A percentile compares a stretch with the other conserved stretches of the same genome.
These are phyloP conservation scores for Tricholoma bakamatsutake DNA, from an alignment of 768 basidiomycete genomes.

Conservation along the genomic window DNA sequence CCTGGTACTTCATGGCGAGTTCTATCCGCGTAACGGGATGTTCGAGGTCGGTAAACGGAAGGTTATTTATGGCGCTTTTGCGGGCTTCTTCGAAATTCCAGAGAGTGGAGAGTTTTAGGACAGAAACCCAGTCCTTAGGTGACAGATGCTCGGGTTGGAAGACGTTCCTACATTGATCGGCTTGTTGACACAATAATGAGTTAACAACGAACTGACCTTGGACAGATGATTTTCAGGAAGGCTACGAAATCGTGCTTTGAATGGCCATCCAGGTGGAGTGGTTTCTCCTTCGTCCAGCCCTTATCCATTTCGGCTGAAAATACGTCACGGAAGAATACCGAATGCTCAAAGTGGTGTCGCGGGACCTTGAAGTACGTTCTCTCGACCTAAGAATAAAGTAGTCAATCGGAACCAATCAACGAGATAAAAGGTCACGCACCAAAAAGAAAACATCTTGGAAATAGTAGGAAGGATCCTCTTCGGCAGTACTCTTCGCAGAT, in stretches of 20 bases:
- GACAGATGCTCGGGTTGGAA: not conserved
- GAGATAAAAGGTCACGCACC: not conserved
- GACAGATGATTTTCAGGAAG: constrained; percentile 17
- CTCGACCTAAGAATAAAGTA: constrained; percentile 25
- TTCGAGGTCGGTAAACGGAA: not conserved
- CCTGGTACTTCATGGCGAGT: not conserved
- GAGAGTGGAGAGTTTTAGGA: not conserved
- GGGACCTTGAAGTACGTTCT: constrained; percentile 33
- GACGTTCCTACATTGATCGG: not conserved
- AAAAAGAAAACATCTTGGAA: not conserved
- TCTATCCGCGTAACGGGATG: not conserved
- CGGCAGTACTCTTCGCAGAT: not conserved
- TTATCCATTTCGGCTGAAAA: constrained; percentile 26
- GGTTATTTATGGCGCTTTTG: not conserved
- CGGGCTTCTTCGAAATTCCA: not conserved
- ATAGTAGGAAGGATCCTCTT: not conserved
- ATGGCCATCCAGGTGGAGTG: constrained; percentile 23
- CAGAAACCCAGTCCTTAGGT: not conserved
- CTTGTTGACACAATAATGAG: not conserved
- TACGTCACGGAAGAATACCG: constrained; percentile 28
- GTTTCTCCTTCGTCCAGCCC: constrained; percentile 22
- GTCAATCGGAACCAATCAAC: not conserved
- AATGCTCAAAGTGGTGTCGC: constrained; percentile 26
- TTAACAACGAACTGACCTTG: constrained; percentile 16
- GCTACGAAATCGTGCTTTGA: constrained; percentile 16